Evolutionary conservation across 1,284 basidiomycete species (phyloP), one percentile per base, ranked within the genome.

Genomic region (Apiotrichum mycotoxinovorans): DNA sequence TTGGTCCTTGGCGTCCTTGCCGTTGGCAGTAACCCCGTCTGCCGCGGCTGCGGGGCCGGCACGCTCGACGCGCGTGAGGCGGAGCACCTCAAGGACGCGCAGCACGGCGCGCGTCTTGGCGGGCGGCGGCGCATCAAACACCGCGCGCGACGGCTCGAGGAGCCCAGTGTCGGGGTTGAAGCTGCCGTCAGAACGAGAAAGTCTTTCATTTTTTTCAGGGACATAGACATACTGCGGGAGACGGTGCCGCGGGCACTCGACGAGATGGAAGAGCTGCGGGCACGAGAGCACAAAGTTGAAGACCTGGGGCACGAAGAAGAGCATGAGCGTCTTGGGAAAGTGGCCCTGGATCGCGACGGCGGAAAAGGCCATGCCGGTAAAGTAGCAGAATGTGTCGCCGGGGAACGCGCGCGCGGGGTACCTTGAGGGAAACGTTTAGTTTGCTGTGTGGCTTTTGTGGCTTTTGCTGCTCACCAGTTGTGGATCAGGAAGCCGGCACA

Each of bases 231-330:
- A 91, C 89, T 84, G 83, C 52, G 96, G 96, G 17, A 99, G 82
- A 30, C 96, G 84, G 78, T 98, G 96, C 43, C 96, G 80, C 2
- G 96, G 96, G 69, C 93, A 97, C 0, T 89, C 88, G 9, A 98
- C 89, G 11, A 99, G 75, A 1, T 90, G 89, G 70, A 98, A 98
- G 2, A 99, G 79, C 73, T 99, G 96, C 4, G 96, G 96, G 65
- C 88, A 91, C 23, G 92, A 96, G 38, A 98, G 81, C 42, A 97
- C 51, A 69, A 99, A 99, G 76, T 99, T 98, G 84, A 98, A 91
- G 62, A 97, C 88, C 73, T 99, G 96, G 5, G 96, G 96, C 34
- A 97, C 81, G 80, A 98, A 98, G 82, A 99, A 98, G 27, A 98
- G 80, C 50, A 98, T 82, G 4, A 99, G 80, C 0, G 95, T 99